phyloP scores from a whole-genome alignment of 352 stramenopile species.

The Peronospora farinosa region DNA sequence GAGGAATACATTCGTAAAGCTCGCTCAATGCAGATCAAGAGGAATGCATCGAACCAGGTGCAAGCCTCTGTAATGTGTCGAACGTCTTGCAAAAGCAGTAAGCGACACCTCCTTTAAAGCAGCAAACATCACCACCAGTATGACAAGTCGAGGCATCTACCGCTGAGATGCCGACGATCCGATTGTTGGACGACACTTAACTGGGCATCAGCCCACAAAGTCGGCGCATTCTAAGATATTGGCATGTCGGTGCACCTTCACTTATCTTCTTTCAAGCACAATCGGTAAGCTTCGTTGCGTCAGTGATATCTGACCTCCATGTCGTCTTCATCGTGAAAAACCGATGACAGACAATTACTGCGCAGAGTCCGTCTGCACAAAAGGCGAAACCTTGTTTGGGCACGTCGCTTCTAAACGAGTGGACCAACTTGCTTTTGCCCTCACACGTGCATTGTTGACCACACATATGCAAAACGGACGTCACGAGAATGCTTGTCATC shows the following conservation, averaged over 20 bases:
- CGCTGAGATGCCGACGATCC: slow-evolving; percentile 31
- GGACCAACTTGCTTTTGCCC: background rate
- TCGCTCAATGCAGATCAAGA: slow-evolving; percentile 6
- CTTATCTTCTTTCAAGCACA: slow-evolving; percentile 4
- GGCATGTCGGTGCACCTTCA: background rate
- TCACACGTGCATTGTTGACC: slow-evolving; percentile 7
- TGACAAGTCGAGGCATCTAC: slow-evolving; percentile 19
- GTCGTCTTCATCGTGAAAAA: background rate
- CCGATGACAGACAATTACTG: slow-evolving; percentile 8
- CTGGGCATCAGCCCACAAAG: slow-evolving; percentile 22
- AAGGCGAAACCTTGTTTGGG: slow-evolving; percentile 7
- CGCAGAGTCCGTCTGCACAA: slow-evolving; percentile 8
- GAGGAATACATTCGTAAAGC: slow-evolving; percentile 26
- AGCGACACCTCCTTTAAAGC: slow-evolving; percentile 20
- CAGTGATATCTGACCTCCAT: background rate
- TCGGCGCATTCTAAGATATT: no score
- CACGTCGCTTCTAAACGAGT: slow-evolving; percentile 6
- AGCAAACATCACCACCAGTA: slow-evolving; percentile 28
- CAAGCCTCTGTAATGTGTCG: slow-evolving; percentile 18
- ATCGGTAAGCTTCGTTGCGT: background rate
- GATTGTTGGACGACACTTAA: slow-evolving; percentile 28
- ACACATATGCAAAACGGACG: slow-evolving; percentile 13
- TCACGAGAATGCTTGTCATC: slow-evolving; percentile 7
- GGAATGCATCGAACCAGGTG: slow-evolving; percentile 11
- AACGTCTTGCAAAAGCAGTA: slow-evolving; percentile 31